Conservation (phyloP, 2,329 filamentous ascomycete genomes). For the Fusarium musae region DNA sequence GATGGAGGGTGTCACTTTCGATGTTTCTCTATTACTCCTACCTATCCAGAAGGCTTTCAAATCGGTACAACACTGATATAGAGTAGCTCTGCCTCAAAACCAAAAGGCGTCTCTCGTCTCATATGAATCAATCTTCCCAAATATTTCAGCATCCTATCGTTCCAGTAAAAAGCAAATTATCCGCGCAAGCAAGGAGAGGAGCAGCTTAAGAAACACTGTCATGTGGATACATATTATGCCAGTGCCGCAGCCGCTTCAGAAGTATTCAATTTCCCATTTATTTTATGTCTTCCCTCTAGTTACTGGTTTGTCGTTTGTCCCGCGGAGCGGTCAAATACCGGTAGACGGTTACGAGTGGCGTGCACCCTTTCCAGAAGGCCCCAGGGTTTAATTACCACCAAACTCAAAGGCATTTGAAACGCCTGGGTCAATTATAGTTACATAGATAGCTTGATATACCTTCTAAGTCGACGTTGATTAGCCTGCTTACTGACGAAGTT, state of each 20-base stretch:
- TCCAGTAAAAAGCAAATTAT: background rate
- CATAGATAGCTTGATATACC: background rate
- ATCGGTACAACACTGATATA: background rate
- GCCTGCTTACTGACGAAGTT: background rate
- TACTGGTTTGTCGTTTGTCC: background rate
- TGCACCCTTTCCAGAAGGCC: slow-evolving; percentile 3
- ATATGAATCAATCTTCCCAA: background rate
- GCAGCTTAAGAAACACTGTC: background rate
- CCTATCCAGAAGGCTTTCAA: background rate
- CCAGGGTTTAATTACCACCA: background rate
- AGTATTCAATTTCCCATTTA: background rate
- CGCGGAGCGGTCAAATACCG: slow-evolving; percentile 17
- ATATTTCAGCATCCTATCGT: background rate
- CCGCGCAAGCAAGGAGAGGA: background rate
- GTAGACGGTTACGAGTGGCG: slow-evolving; percentile 9
- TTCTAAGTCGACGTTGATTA: background rate
- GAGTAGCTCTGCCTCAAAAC: background rate
- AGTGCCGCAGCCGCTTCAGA: slow-evolving; percentile 6
- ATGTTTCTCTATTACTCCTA: background rate
- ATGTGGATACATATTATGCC: background rate
- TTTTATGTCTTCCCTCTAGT: background rate
- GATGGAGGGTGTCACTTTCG: background rate
- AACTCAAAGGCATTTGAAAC: background rate
- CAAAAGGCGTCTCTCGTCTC: background rate
- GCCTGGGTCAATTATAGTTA: background rate